Evolutionary conservation across 306 rosid genomes (phyloP), one percentile per base, ranked within the genome.

Genomic region (Myrica gale): DNA sequence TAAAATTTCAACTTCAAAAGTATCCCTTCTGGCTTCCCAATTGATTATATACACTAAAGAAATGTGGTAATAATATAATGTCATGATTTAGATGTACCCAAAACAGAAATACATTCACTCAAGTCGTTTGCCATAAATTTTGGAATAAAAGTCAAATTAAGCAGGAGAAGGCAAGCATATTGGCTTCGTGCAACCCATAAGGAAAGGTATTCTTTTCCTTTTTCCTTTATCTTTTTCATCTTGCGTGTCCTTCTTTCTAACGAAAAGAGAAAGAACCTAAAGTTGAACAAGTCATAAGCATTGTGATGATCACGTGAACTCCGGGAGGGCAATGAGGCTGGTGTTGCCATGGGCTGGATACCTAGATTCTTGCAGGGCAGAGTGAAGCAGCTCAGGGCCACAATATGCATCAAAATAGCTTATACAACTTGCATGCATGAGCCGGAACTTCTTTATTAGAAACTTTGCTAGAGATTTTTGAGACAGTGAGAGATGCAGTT

Each of bases 361-460:
- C 50, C 13, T 13, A 3, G 50, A 58, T 26, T 48, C 37, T 17
- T 42, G 15, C 7, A 23, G 5, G 37, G 9, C 19, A 17, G 53
- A 48, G 4, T 32, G 23, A 74, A 12, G 77, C 48, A 48, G 39
- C 43, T 52, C 46, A 46, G 75, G 75, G 47, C 79, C 75, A 79
- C 71, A 53, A 39, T 4, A 21, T 51, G 67, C 11, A 57, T 32
- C 6, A 62, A 62, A 19, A 10, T 16, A 53, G 82, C 76, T 54
- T 17, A 23, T 79, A 54, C 62, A 56, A 20, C 5, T 56, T 20
- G 26, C 37, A 56, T 20, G 9, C 58, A 53, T 20, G 21, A 8
- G 62, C 63, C 21, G 10, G 39, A 57, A 13, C 20, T 16, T 52
- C 57, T 52, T 52, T 16, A 5, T 16, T 1, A 52, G 7, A 6